Base-by-base conservation (phyloP, 129 eudicot species). In the Flaveria brownii region DNA sequence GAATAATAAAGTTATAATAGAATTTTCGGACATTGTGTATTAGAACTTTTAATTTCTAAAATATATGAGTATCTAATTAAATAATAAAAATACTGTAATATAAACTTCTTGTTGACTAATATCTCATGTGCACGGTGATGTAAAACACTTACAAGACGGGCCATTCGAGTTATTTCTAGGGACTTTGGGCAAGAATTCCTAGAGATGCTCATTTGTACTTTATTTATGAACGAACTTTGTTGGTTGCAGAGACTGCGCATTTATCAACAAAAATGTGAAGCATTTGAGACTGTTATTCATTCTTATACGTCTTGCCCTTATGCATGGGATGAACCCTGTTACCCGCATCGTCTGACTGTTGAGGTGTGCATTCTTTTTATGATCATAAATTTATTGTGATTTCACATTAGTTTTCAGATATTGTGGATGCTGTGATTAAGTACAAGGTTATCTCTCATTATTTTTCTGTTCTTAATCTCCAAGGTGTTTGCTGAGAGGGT, bases 261-360 rank as follows among this genome's bases (percentile, higher is more conserved):
- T 67, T 91, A 89, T 84, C 99, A 95, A 77, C 99, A 90, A 71
- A 89, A 87, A 76, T 95, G 99, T 84, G 99, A 91, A 88, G 86
- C 90, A 74, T 88, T 87, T 56, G 97, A 95, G 83, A 91, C 97
- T 16, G 82, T 91, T 52, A 73, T 91, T 67, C 89, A 95, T 74
- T 80, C 99, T 14, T 95, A 91, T 84, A 89, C 96, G 25, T 91
- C 99, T 69, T 85, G 88, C 68, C 85, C 94, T 66, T 95, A 91
- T 82, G 96, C 99, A 68, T 95, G 99, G 99, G 99, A 95, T 86
- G 99, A 95, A 82, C 99, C 99, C 64, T 91, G 86, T 84, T 87
- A 81, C 79, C 96, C 99, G 6, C 97, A 95, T 84, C 88, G 97
- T 50, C 91, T 95, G 26, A 84, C 78, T 75, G 88, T 95, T 71